Percentiles rank a stretch among this genome's conserved stretches.
Evolutionary conservation across 2,329 filamentous ascomycete species (phyloP).

Genomic region (Tolypocladium capitatum): DNA sequence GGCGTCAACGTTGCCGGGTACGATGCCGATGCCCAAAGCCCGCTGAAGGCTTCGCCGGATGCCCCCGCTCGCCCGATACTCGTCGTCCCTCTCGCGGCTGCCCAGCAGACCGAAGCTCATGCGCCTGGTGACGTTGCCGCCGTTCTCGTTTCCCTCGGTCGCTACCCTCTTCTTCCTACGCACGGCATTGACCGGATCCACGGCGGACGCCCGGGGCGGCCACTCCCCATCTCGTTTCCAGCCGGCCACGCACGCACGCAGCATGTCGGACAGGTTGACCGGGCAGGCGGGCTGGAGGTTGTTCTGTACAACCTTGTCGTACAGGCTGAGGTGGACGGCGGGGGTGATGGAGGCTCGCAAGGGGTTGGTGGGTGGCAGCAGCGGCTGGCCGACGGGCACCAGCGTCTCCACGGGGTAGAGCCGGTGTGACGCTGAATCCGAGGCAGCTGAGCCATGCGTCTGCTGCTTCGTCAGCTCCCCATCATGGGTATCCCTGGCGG

Average conservation of each 20-base stretch:
- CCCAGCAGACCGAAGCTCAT: conserved; percentile 35
- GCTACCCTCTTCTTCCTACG: conserved; percentile 26
- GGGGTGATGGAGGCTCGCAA: conserved; percentile 67
- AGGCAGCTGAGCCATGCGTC: conserved; percentile 19
- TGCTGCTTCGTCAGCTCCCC: conserved; percentile 17
- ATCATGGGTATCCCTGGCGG: conserved; percentile 21
- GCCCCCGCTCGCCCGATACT: conserved; percentile 20
- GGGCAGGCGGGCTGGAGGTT: conserved; percentile 73
- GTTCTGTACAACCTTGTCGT: conserved; percentile 76
- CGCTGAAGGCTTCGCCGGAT: conserved; percentile 33
- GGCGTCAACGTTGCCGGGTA: neutral
- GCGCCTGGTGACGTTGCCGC: conserved; percentile 22
- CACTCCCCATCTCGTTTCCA: conserved; percentile 93
- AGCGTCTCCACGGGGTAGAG: conserved; percentile 44
- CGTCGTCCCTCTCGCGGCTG: conserved; percentile 21
- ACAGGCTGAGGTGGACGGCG: conserved; percentile 65
- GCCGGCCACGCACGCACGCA: conserved; percentile 67
- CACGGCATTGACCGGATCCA: conserved; percentile 20
- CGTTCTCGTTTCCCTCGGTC: conserved; percentile 10
- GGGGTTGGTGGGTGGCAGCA: conserved; percentile 60
- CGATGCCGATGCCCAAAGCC: conserved; percentile 27
- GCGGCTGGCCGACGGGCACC: conserved; percentile 58
- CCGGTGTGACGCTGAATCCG: conserved; percentile 9
- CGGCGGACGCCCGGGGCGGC: conserved; percentile 48
- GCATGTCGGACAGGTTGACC: conserved; percentile 74